Conservation (phyloP, 352 stramenopile species). For the Thalassiosira ordinaria region DNA sequence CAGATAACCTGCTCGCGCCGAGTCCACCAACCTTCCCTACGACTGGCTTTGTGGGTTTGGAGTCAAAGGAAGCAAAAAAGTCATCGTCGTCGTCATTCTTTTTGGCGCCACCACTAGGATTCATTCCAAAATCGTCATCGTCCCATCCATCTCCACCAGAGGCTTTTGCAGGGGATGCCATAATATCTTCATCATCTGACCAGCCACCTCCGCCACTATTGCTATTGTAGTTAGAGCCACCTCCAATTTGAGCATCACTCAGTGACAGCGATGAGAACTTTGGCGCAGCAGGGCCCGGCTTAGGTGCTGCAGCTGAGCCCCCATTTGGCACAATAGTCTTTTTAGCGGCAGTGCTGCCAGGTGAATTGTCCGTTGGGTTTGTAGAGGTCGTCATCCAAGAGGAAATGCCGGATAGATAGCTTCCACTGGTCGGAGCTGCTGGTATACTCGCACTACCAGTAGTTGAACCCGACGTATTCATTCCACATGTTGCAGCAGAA, state of each 20-base stretch:
- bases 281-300: conserved; percentile 40
- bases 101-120: background rate
- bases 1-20: conserved; percentile 38
- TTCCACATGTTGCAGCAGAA: conserved; percentile 20
- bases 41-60: conserved; percentile 17
- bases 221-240: conserved; percentile 61
- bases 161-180: conserved; percentile 10
- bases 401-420: conserved; percentile 77
- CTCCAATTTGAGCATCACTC: conserved; percentile 53
- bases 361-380: conserved; percentile 14
- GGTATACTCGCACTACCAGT: background rate
- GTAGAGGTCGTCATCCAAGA: conserved; percentile 74
- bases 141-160: conserved; percentile 40
- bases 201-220: conserved; percentile 58
- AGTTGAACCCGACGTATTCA: background rate
- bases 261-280: conserved; percentile 59
- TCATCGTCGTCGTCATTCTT: conserved; percentile 49
- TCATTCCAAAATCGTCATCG: conserved; percentile 47
- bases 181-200: conserved; percentile 60
- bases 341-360: background rate
- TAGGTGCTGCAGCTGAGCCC: conserved; percentile 7
- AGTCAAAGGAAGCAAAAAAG: conserved; percentile 70
- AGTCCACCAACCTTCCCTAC: conserved; percentile 9
- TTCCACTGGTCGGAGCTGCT: conserved; percentile 35
- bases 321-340: conserved; percentile 19